Percentiles rank a stretch among this genome's conserved stretches.
Conservation (phyloP, 305 asterid genomes). For the Petunia hybrid region DNA sequence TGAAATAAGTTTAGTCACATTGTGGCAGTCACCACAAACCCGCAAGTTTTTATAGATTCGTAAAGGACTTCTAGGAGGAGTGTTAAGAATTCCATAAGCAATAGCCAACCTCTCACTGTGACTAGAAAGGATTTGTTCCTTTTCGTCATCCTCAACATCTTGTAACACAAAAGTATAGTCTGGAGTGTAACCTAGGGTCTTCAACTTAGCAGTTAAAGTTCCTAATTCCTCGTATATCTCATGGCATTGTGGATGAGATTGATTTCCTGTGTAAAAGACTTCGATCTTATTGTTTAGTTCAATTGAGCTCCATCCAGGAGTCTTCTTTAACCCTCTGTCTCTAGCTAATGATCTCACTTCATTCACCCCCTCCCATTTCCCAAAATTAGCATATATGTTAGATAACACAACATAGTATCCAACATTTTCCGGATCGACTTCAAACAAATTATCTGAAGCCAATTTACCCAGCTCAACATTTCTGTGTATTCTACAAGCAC, state of each 20-base stretch:
- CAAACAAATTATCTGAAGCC: constrained; percentile 64
- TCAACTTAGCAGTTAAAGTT: constrained; percentile 54
- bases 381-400: constrained; percentile 71
- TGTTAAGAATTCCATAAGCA: constrained; percentile 67
- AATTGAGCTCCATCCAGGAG: constrained; percentile 86
- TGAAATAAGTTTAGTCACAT: neutral
- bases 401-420: constrained; percentile 84
- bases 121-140: constrained; percentile 65
- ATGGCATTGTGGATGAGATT: constrained; percentile 61
- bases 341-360: constrained; percentile 78
- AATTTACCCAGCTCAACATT: constrained; percentile 73
- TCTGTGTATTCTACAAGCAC: constrained; percentile 81
- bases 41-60: constrained; percentile 74
- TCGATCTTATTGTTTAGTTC: constrained; percentile 62
- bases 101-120: constrained; percentile 88
- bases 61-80: constrained; percentile 61
- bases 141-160: constrained; percentile 91
- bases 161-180: constrained; percentile 77
- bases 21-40: constrained; percentile 22
- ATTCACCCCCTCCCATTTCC: constrained; percentile 76
- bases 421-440: constrained; percentile 62
- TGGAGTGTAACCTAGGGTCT: constrained; percentile 68
- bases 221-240: constrained; percentile 62
- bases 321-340: constrained; percentile 71
- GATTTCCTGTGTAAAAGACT: constrained; percentile 72